Conservation (phyloP, 2,329 filamentous ascomycete genomes). For the Paecilomyces formosus region DNA sequence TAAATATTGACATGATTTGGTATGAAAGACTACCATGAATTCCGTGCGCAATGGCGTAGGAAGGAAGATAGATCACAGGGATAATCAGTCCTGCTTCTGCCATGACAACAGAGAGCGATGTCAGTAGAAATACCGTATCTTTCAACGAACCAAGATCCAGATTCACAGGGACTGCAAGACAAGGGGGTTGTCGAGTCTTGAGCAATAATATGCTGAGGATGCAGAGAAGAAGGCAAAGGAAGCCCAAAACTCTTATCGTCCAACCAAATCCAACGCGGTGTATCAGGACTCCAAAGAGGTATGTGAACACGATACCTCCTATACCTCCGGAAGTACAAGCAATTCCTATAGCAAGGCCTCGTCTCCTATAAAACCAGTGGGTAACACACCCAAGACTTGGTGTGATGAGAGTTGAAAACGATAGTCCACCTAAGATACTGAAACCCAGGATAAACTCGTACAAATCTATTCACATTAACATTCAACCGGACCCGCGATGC, state of each 20-base stretch:
- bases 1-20: background rate
- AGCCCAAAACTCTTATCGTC: background rate
- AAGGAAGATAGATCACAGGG: background rate
- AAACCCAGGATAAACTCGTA: background rate
- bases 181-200: background rate
- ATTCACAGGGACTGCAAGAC: too few relatives aligned
- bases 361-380: background rate
- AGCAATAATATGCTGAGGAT: background rate
- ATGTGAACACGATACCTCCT: background rate
- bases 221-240: background rate
- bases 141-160: too few relatives aligned
- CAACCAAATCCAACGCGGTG: background rate
- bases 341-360: background rate
- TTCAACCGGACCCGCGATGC: background rate
- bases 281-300: background rate
- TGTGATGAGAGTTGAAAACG: background rate
- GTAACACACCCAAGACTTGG: background rate
- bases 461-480: background rate
- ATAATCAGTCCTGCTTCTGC: too few relatives aligned
- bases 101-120: too few relatives aligned
- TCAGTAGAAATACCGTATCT: too few relatives aligned
- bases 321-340: background rate
- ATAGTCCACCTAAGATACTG: background rate
- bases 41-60: background rate
- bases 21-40: background rate